phyloP scores from a whole-genome alignment of 2,329 filamentous ascomycete genomes.

The Colletotrichum graminicola region DNA sequence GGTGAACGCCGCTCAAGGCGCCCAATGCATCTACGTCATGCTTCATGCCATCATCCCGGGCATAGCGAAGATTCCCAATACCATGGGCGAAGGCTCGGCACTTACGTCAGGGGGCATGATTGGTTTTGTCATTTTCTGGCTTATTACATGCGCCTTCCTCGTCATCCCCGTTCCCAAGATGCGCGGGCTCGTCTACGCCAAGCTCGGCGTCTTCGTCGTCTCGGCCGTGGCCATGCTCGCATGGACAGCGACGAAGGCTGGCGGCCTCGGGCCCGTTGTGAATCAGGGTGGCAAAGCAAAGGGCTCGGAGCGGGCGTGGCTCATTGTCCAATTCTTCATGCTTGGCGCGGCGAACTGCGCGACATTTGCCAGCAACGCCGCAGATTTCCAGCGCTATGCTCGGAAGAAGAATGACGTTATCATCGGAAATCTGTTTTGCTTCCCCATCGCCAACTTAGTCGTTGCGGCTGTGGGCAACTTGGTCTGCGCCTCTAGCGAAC shows the following conservation, averaged over 20 bases:
- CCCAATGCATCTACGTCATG: conserved; percentile 50
- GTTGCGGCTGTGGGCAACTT: conserved; percentile 55
- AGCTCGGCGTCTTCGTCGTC: conserved; percentile 52
- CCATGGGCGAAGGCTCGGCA: conserved; percentile 55
- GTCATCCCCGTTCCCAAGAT: conserved; percentile 49
- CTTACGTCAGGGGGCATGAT: conserved; percentile 57
- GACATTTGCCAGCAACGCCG: conserved; percentile 56
- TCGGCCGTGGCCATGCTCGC: conserved; percentile 54
- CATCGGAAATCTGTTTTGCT: conserved; percentile 55
- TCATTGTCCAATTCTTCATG: conserved; percentile 54
- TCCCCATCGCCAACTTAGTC: conserved; percentile 54
- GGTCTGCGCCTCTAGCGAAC: conserved; percentile 50
- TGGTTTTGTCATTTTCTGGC: conserved; percentile 56
- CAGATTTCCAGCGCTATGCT: conserved; percentile 60
- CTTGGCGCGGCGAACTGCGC: conserved; percentile 52
- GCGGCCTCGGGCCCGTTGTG: conserved; percentile 73
- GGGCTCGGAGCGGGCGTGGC: conserved; percentile 52
- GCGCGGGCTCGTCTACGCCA: conserved; percentile 42
- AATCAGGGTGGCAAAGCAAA: conserved; percentile 72
- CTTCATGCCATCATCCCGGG: conserved; percentile 56
- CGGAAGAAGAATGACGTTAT: conserved; percentile 55
- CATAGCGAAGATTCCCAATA: conserved; percentile 55
- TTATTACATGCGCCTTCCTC: conserved; percentile 55
- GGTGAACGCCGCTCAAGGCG: conserved; percentile 54
- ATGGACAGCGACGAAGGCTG: conserved; percentile 79